phyloP scores from a whole-genome alignment of 2,329 filamentous ascomycete genomes.

The Fusarium anguioides region DNA sequence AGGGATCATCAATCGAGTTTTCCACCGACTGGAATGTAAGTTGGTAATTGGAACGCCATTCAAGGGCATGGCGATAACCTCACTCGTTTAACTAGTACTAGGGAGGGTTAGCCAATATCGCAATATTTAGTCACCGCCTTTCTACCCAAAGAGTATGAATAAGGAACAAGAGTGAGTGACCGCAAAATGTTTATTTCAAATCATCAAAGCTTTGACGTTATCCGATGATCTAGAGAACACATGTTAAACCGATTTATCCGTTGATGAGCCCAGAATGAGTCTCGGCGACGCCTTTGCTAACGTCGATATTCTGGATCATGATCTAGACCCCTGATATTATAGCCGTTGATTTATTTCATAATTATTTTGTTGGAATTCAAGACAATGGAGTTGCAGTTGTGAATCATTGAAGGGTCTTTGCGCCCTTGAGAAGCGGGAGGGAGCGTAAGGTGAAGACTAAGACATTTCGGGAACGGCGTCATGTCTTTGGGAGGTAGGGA shows the following conservation, averaged over 20 bases:
- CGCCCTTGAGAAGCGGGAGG: constrained; percentile 10
- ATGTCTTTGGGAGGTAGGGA: neutral
- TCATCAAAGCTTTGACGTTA: constrained; percentile 10
- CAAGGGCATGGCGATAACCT: constrained; percentile 24
- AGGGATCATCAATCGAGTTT: neutral
- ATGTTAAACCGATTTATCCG: constrained; percentile 6
- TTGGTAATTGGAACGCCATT: constrained; percentile 14
- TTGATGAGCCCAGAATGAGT: constrained; percentile 17
- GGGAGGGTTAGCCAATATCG: neutral
- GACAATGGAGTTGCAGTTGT: neutral
- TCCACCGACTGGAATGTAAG: constrained; percentile 28
- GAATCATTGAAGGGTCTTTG: constrained; percentile 13
- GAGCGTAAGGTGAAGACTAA: constrained; percentile 16
- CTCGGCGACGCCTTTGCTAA: constrained; percentile 21
- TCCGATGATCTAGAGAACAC: neutral
- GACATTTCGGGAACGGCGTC: constrained; percentile 28
- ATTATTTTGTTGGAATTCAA: neutral
- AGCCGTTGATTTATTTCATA: neutral
- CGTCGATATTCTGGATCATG: constrained; percentile 8
- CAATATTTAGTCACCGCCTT: neutral
- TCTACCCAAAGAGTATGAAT: neutral
- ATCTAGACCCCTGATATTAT: constrained; percentile 7
- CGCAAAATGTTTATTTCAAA: constrained; percentile 26
- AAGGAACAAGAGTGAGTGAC: neutral
- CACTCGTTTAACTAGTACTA: constrained; percentile 12